Conservation (phyloP, 257 asterid genomes). For the Thymus quinquecostatus region DNA sequence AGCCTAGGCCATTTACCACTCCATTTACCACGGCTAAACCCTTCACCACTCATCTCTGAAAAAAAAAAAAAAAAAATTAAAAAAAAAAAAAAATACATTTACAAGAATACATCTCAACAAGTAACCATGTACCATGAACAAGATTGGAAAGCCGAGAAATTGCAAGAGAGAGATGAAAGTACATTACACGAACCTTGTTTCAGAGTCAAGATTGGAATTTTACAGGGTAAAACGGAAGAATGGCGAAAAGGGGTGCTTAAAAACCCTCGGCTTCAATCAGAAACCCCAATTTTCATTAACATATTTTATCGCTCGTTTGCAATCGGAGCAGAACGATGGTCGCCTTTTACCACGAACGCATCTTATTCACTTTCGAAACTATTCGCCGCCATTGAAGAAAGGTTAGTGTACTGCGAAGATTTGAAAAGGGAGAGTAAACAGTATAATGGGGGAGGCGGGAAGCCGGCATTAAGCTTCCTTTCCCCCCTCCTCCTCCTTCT, state of each 20-base stretch:
- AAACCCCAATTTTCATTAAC: no score
- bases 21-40: conserved; percentile 42
- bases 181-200: conserved; percentile 29
- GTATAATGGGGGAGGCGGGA: no score
- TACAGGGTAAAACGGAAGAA: conserved; percentile 36
- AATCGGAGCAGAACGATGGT: no score
- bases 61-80: not conserved
- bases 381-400: no score
- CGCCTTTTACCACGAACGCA: no score
- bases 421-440: no score
- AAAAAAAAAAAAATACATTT: not conserved
- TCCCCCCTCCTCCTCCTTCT: no score
- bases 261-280: not conserved
- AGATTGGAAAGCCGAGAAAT: conserved; percentile 19
- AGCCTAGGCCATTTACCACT: conserved; percentile 37
- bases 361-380: no score
- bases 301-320: no score
- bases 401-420: no score
- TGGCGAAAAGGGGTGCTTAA: conserved; percentile 34
- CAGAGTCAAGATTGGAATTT: conserved; percentile 52
- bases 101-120: conserved; percentile 32
- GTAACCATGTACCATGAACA: conserved; percentile 22
- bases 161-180: conserved; percentile 33
- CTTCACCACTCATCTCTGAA: conserved; percentile 71
- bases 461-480: no score